Conservation (phyloP, 495 filamentous ascomycete species). For the Annulohypoxylon stygium region DNA sequence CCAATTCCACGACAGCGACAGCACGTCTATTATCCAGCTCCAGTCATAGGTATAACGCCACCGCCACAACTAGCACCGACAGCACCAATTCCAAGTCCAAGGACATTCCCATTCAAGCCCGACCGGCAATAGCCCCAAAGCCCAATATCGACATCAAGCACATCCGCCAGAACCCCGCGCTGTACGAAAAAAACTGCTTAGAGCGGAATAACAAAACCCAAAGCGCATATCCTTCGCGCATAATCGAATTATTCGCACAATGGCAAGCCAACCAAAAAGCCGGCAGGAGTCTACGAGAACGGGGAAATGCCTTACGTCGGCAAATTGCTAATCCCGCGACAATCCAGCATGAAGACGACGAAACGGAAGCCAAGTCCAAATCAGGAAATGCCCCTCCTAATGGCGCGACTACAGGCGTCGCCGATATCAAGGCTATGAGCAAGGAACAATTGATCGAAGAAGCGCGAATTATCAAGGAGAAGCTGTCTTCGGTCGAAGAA, state of each 20-base stretch:
- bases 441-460: slow-evolving; percentile 70
- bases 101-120: slow-evolving; percentile 33
- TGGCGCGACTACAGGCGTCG: background rate
- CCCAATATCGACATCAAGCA: slow-evolving; percentile 84
- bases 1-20: slow-evolving; percentile 14
- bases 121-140: slow-evolving; percentile 83
- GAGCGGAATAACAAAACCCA: slow-evolving; percentile 85
- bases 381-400: background rate
- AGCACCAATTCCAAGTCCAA: background rate
- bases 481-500: slow-evolving; percentile 69
- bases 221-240: slow-evolving; percentile 73
- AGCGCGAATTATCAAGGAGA: slow-evolving; percentile 75
- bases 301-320: slow-evolving; percentile 66
- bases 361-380: slow-evolving; percentile 34
- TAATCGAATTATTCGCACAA: slow-evolving; percentile 76
- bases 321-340: slow-evolving; percentile 61
- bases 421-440: slow-evolving; percentile 46
- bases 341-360: slow-evolving; percentile 56
- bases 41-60: slow-evolving; percentile 24
- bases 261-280: slow-evolving; percentile 68
- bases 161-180: slow-evolving; percentile 83
- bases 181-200: slow-evolving; percentile 84
- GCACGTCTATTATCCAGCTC: slow-evolving; percentile 40
- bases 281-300: slow-evolving; percentile 68
- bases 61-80: slow-evolving; percentile 16